Conservation (phyloP, 2,329 filamentous ascomycete species). For the Monilinia aucupariae region DNA sequence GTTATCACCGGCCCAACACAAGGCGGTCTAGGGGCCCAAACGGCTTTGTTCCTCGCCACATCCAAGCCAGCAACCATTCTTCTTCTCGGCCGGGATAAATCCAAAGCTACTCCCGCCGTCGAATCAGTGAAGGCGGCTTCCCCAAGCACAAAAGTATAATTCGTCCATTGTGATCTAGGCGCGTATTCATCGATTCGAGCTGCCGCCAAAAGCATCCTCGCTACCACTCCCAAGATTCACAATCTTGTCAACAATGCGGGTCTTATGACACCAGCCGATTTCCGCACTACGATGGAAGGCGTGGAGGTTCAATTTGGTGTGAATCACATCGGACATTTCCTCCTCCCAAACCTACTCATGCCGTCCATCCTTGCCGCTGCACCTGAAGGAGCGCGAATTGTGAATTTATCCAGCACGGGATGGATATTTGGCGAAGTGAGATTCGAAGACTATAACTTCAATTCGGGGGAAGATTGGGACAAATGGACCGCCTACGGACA, state of each 20-base stretch:
- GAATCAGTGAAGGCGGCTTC: constrained; percentile 14
- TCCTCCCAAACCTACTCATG: constrained; percentile 47
- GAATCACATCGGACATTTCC: constrained; percentile 50
- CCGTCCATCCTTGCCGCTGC: constrained; percentile 38
- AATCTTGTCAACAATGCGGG: constrained; percentile 35
- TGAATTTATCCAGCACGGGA: background rate
- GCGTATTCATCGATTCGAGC: constrained; percentile 39
- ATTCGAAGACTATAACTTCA: constrained; percentile 19
- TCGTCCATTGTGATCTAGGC: constrained; percentile 33
- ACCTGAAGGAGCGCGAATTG: constrained; percentile 9
- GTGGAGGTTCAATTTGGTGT: constrained; percentile 47
- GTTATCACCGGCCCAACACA: constrained; percentile 18
- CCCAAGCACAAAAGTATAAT: constrained; percentile 13
- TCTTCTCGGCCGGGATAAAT: constrained; percentile 16
- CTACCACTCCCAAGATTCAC: constrained; percentile 36
- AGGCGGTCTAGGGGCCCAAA: constrained; percentile 16
- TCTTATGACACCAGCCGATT: constrained; percentile 22
- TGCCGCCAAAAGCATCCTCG: constrained; percentile 37
- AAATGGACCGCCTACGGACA: constrained; percentile 37
- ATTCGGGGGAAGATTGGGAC: constrained; percentile 32
- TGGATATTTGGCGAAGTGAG: constrained; percentile 14
- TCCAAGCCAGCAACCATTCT: constrained; percentile 20
- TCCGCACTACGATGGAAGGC: constrained; percentile 38
- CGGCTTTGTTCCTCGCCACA: constrained; percentile 21
- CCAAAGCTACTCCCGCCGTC: constrained; percentile 7